phyloP scores from a whole-genome alignment of 768 basidiomycete species.

The Tylopilus vinaceipallidus region DNA sequence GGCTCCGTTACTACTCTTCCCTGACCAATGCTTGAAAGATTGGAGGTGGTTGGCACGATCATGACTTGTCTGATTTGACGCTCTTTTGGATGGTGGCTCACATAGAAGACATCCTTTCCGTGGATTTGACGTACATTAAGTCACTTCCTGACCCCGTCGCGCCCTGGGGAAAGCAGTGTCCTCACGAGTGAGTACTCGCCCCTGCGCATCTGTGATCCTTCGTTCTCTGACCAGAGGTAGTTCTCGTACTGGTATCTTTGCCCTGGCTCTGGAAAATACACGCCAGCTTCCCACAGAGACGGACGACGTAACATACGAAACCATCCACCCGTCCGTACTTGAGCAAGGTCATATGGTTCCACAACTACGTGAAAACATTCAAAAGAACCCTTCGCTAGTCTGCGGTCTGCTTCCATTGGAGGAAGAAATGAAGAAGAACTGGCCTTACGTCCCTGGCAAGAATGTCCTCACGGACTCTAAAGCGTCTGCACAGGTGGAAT shows the following conservation, averaged over 20 bases:
- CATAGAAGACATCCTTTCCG: slow-evolving; percentile 50
- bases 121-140: slow-evolving; percentile 54
- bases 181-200: slow-evolving; percentile 54
- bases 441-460: slow-evolving; percentile 41
- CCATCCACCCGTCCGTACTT: slow-evolving; percentile 58
- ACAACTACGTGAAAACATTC: slow-evolving; percentile 35
- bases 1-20: not conserved
- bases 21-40: slow-evolving; percentile 39
- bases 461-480: slow-evolving; percentile 9
- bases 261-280: slow-evolving; percentile 41
- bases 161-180: slow-evolving; percentile 59
- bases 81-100: slow-evolving; percentile 66
- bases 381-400: slow-evolving; percentile 45
- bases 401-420: slow-evolving; percentile 49
- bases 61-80: slow-evolving; percentile 66
- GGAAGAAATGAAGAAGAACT: slow-evolving; percentile 43
- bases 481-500: slow-evolving; percentile 7
- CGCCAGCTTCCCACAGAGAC: slow-evolving; percentile 47
- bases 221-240: slow-evolving; percentile 30
- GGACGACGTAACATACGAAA: slow-evolving; percentile 53
- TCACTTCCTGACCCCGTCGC: slow-evolving; percentile 50
- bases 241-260: slow-evolving; percentile 54
- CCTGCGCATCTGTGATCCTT: not conserved
- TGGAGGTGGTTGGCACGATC: slow-evolving; percentile 66
- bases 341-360: slow-evolving; percentile 39